Conservation (phyloP, 176 grass and related monocot species). For the Ananas comosus region DNA sequence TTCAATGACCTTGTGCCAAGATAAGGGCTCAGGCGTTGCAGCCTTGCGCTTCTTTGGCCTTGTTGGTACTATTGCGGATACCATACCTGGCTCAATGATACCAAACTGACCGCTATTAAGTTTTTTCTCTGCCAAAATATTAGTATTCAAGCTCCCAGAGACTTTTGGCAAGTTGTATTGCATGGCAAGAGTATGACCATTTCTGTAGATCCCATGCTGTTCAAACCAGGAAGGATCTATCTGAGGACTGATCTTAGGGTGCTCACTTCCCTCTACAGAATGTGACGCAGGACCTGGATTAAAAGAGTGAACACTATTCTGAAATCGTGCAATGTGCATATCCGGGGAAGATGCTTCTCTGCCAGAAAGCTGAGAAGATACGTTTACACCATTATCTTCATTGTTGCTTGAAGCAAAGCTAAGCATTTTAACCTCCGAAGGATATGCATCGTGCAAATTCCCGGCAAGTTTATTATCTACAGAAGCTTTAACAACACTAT, state of each 20-base stretch:
- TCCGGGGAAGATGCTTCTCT: conserved; percentile 1
- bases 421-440: conserved; percentile 34
- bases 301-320: conserved; percentile 2
- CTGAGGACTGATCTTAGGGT: conserved; percentile 5
- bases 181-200: conserved; percentile 8
- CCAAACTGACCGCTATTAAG: background rate
- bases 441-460: conserved; percentile 32
- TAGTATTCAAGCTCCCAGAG: conserved; percentile 1
- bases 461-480: conserved; percentile 37
- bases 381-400: conserved; percentile 13
- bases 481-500: conserved; percentile 27
- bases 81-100: background rate
- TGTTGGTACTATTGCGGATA: background rate
- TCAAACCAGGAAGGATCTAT: conserved; percentile 23
- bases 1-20: conserved; percentile 22
- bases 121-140: conserved; percentile 7
- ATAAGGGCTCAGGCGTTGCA: conserved; percentile 5
- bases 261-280: conserved; percentile 3
- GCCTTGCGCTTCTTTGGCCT: conserved; percentile 28
- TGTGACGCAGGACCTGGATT: conserved; percentile 9
- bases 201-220: conserved; percentile 18
- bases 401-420: conserved; percentile 11
- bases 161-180: conserved; percentile 16
- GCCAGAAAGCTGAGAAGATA: conserved; percentile 1
- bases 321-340: conserved; percentile 9